phyloP scores from a whole-genome alignment of 805 yeast species.

The Phaffomyces antillensis region DNA sequence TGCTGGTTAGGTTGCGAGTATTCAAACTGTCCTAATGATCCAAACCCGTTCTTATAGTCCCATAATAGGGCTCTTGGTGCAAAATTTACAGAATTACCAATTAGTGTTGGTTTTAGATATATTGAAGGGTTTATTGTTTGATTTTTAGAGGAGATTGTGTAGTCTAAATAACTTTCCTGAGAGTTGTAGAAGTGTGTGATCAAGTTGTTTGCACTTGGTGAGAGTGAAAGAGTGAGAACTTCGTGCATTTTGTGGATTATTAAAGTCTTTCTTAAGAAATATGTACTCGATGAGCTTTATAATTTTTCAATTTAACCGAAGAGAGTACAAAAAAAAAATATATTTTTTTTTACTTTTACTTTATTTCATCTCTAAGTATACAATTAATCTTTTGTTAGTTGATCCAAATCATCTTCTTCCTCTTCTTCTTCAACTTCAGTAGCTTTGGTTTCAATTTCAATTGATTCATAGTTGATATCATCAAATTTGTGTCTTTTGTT shows the following conservation, averaged over 20 bases:
- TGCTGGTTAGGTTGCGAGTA: conserved; percentile 24
- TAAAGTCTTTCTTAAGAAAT: not conserved
- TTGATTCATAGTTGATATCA: conserved; percentile 69
- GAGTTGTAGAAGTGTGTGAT: conserved; percentile 73
- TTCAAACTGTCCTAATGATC: conserved; percentile 53
- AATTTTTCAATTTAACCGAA: not conserved
- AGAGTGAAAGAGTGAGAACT: conserved; percentile 61
- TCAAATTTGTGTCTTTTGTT: conserved; percentile 61
- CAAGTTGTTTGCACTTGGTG: conserved; percentile 71
- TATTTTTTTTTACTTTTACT: not conserved
- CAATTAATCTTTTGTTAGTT: conserved; percentile 5
- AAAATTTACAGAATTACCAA: conserved; percentile 43
- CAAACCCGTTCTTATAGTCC: conserved; percentile 75
- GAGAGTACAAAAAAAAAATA: not conserved
- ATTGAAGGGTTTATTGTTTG: conserved; percentile 35
- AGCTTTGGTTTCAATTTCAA: conserved; percentile 23
- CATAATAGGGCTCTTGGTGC: conserved; percentile 80
- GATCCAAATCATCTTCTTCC: conserved; percentile 18
- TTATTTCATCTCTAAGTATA: not conserved
- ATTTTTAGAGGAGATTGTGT: conserved; percentile 25
- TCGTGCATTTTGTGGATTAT: conserved; percentile 49
- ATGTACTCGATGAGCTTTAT: too few species aligned
- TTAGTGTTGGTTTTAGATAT: conserved; percentile 36
- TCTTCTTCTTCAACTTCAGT: conserved; percentile 25
- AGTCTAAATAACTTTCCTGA: conserved; percentile 65